Base-by-base conservation (phyloP, 495 filamentous ascomycete genomes). In the Glonium stellatum region DNA sequence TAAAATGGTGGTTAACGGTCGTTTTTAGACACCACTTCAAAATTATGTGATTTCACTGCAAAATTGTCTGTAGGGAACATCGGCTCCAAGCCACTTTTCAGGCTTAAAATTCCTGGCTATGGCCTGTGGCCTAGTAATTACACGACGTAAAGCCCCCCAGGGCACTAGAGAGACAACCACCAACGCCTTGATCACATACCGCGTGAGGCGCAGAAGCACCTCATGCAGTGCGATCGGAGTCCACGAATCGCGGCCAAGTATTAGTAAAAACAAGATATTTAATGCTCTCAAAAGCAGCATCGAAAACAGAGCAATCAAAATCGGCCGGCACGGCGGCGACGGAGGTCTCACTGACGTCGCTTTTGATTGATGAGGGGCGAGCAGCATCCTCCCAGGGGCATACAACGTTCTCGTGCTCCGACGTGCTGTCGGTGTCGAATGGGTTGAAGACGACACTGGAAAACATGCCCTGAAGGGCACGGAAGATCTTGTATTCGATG, bases 181-280 rank as follows among this genome's bases (percentile, higher is more conserved):
- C n/a, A n/a, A n/a, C n/a, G n/a, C n/a, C n/a, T n/a, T n/a, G n/a
- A n/a, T n/a, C n/a, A n/a, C n/a, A n/a, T n/a, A n/a, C n/a, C n/a
- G n/a, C n/a, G n/a, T n/a, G n/a, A n/a, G n/a, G n/a, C n/a, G n/a
- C n/a, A n/a, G n/a, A n/a, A n/a, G n/a, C n/a, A n/a, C n/a, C n/a
- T n/a, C n/a, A n/a, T n/a, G n/a, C n/a, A n/a, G n/a, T n/a, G n/a
- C n/a, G n/a, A n/a, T 67, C 64, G 37, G 57, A 60, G 39, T 67
- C 64, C 9, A 67, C 64, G 46, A 54, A 70, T 51, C 66, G 15
- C 35, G 66, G 58, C 70, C 70, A 72, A 1, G 70, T 71, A 50
- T 72, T 72, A 1, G 69, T 72, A 51, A 68, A 67, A 0, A 72
- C 70, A 5, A 71, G 54, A 34, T 69, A 71, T 55, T 69, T 71